Evolutionary conservation across 1,284 basidiomycete genomes (phyloP).

Genomic region (Ganoderma leucocontextum): DNA sequence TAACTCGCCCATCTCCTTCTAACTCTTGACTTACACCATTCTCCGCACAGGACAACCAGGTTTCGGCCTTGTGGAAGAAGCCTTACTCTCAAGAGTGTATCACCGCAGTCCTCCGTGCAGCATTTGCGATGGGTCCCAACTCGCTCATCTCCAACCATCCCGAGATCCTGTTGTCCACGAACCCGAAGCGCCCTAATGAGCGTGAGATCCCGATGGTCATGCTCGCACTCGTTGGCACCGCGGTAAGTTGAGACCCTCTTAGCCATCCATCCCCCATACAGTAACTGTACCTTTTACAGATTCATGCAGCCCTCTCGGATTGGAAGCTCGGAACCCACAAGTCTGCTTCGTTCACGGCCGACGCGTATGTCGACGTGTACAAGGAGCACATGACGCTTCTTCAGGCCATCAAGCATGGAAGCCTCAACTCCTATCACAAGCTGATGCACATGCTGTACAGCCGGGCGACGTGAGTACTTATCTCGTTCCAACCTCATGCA

Average conservation of each 20-base stretch:
- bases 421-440: neutral
- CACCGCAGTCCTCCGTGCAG: no score
- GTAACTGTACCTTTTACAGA: neutral
- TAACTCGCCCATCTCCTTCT: no score
- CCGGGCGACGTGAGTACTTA: neutral
- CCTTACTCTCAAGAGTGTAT: no score
- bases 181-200: neutral
- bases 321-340: neutral
- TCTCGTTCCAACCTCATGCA: neutral
- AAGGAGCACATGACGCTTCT: slow-evolving; percentile 1
- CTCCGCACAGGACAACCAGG: no score
- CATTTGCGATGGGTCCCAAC: neutral
- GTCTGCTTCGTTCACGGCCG: neutral
- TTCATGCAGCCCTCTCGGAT: slow-evolving; percentile 6
- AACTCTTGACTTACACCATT: no score
- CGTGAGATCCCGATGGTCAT: slow-evolving; percentile 9
- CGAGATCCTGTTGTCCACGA: no score
- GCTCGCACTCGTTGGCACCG: slow-evolving; percentile 5
- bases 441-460: neutral
- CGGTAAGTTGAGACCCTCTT: neutral
- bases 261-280: neutral
- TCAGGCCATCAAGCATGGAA: slow-evolving; percentile 1
- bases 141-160: neutral
- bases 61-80: no score
- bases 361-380: slow-evolving; percentile 2